Base-by-base conservation (phyloP, 208 protist species). In the Leishmania tropica region DNA sequence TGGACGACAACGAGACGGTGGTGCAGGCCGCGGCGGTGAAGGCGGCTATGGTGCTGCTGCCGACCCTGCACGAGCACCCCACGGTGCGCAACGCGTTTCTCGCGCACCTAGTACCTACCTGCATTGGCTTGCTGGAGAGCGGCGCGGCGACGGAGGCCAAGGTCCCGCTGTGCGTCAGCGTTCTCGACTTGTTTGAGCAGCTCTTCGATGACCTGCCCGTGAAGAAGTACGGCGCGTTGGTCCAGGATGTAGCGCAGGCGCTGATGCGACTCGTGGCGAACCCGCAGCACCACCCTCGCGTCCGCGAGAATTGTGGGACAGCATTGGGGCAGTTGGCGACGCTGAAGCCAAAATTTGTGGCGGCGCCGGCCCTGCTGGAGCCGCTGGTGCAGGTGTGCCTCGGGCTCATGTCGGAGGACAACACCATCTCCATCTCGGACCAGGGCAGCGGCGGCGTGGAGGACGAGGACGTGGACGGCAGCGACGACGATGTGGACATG, bases 331-430 rank as follows among this genome's bases (percentile, higher is more conserved):
- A 79, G 67, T 78, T 97, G 28, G 84, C 88, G 45, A 81, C 87
- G 37, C 53, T 81, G 54, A 92, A 93, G 77, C 92, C 92, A 35
- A 96, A 93, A 79, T 93, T 94, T 82, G 86, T 96, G 47, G 81
- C 84, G 7, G 42, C 93, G n/a, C 76, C 62, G 3, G 65, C 76
- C 0, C 76, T 97, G 74, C 87, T 98, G 3, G 83, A 89, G 65
- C 89, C 85, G 0, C 81, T 97, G 17, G 85, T 95, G 78, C 78
- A 88, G 47, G 86, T 87, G 40, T 94, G 89, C 64, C 62, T 96
- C 54, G 81, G 75, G 47, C 79, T 97, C 15, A 93, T 98, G 90
- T 81, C 89, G 24, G 95, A 97, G 81, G 93, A 95, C 75, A 86
- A 85, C 76, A 92, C 88, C 31, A 95, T 97, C 70, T 86, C 85